These are phyloP conservation scores for Rosa chinensis DNA, from an alignment of 306 rosid genomes.

Conservation along the genomic window DNA sequence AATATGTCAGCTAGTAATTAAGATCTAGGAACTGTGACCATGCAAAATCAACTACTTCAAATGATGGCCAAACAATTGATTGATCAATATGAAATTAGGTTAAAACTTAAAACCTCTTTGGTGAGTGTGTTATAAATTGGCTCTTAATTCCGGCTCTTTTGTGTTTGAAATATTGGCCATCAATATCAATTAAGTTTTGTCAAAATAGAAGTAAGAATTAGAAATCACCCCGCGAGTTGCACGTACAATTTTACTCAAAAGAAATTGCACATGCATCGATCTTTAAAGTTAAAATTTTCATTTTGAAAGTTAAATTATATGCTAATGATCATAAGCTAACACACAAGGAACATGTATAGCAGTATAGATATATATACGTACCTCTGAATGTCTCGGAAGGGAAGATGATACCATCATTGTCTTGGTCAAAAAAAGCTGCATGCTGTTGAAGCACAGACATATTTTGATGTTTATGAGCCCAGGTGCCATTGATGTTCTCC, in stretches of 20 bases:
- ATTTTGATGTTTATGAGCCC: slow-evolving; percentile 54
- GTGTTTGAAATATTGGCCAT: too few relatives aligned
- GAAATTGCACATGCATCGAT: background rate
- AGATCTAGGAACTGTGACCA: background rate
- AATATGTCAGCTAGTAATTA: background rate
- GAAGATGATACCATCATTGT: slow-evolving; percentile 68
- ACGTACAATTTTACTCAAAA: background rate
- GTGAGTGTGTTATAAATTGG: background rate
- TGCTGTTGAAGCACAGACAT: slow-evolving; percentile 87
- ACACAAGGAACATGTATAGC: background rate
- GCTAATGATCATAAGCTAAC: background rate
- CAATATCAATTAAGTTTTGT: too few relatives aligned
- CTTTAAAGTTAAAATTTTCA: background rate
- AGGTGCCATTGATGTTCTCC: slow-evolving; percentile 66
- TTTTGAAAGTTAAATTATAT: background rate
- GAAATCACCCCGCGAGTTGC: too few relatives aligned
- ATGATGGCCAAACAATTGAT: background rate
- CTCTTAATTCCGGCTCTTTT: background rate
- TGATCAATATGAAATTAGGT: background rate
- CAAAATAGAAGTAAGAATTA: too few relatives aligned
- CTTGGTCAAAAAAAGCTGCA: slow-evolving; percentile 63
- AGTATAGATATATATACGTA: background rate
- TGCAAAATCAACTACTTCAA: background rate
- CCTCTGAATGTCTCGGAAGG: slow-evolving; percentile 73
- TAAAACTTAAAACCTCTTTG: background rate